phyloP scores from a whole-genome alignment of 2,329 filamentous ascomycete genomes.

The Bipolaris oryzae region DNA sequence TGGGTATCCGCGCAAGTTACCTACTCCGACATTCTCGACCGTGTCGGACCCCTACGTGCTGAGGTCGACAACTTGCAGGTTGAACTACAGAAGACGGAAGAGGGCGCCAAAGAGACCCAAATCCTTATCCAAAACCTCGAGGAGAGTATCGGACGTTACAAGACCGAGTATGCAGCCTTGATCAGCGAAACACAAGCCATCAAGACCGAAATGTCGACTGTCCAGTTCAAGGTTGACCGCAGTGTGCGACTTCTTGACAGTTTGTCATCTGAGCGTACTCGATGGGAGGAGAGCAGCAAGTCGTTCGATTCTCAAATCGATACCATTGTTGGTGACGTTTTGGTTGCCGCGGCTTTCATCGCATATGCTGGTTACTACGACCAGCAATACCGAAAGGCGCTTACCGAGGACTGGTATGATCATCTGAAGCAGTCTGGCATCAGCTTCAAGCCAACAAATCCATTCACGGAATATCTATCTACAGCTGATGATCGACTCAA shows the following conservation, averaged over 20 bases:
- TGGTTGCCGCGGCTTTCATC: conserved; percentile 95
- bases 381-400: conserved; percentile 95
- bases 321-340: conserved; percentile 92
- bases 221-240: conserved; percentile 97
- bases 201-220: conserved; percentile 93
- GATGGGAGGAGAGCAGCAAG: conserved; percentile 97
- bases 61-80: conserved; percentile 89
- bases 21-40: conserved; percentile 95
- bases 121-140: conserved; percentile 85
- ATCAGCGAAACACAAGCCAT: conserved; percentile 98
- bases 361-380: conserved; percentile 97
- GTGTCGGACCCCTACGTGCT: conserved; percentile 87
- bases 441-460: conserved; percentile 89
- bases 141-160: conserved; percentile 90
- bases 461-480: conserved; percentile 93
- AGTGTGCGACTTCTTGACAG: conserved; percentile 94
- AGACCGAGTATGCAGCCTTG: conserved; percentile 91
- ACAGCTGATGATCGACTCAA: conserved; percentile 92
- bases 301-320: conserved; percentile 98
- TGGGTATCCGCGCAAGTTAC: conserved; percentile 97
- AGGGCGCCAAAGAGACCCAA: conserved; percentile 88
- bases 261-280: conserved; percentile 86
- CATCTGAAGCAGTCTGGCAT: conserved; percentile 94
- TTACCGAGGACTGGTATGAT: conserved; percentile 97
- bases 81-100: conserved; percentile 87